Evolutionary conservation across 225 moss, liverwort and hornwort genomes (phyloP).

Genomic region (Bryoerythrophyllum caledonicum): DNA sequence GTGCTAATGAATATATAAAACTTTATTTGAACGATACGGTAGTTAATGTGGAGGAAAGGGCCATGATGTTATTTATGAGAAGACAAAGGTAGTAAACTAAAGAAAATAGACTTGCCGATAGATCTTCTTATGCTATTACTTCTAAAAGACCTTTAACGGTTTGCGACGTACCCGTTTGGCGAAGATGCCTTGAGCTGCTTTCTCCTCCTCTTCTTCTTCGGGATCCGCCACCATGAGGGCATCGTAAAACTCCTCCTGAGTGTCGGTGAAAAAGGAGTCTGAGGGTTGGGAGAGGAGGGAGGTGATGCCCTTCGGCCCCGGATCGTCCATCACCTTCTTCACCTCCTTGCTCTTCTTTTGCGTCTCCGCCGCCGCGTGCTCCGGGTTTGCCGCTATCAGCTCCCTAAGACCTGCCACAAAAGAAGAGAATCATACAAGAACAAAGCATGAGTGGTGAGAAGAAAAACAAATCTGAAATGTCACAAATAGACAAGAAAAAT

Average conservation of each 20-base stretch:
- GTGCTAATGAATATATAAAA: no score
- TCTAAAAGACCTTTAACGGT: no score
- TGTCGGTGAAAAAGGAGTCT: slow-evolving; percentile 44
- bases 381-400: slow-evolving; percentile 66
- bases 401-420: slow-evolving; percentile 58
- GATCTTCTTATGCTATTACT: no score
- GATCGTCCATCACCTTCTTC: slow-evolving; percentile 31
- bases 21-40: no score
- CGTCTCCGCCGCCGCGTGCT: slow-evolving; percentile 31
- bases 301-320: slow-evolving; percentile 11
- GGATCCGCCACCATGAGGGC: slow-evolving; percentile 68
- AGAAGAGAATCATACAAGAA: no score
- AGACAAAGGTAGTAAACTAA: no score
- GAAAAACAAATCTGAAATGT: no score
- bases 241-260: slow-evolving; percentile 74
- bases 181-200: slow-evolving; percentile 40
- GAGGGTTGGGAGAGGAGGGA: slow-evolving; percentile 35
- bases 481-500: no score
- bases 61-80: no score
- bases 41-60: no score
- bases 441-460: no score
- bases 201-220: slow-evolving; percentile 59
- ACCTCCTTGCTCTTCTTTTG: slow-evolving; percentile 25
- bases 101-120: no score
- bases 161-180: slow-evolving; percentile 44